phyloP scores from a whole-genome alignment of 345 rosid genomes.

The Rhodamnia rubescens region DNA sequence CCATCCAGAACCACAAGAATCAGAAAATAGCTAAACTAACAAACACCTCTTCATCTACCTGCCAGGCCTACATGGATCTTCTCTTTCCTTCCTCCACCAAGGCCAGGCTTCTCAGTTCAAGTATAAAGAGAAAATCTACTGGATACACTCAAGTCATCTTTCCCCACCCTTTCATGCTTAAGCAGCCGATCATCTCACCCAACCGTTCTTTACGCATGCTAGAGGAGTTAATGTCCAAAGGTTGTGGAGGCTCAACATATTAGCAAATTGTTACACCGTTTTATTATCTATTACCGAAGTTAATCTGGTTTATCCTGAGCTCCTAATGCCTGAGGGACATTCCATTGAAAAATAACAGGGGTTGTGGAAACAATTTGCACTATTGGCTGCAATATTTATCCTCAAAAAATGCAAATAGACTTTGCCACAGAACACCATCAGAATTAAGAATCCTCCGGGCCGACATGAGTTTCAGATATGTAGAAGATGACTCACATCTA shows the following conservation, averaged over 20 bases:
- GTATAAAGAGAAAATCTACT: not conserved
- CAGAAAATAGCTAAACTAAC: not conserved
- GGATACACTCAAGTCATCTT: not conserved
- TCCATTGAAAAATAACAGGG: not conserved
- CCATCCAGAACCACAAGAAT: not conserved
- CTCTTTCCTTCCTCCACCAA: not conserved
- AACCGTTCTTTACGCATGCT: not conserved
- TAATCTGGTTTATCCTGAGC: not conserved
- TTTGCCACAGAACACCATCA: not conserved
- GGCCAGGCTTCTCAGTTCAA: not conserved
- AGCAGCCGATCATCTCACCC: not conserved
- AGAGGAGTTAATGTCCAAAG: not conserved
- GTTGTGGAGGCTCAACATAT: not conserved
- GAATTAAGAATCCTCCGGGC: not conserved
- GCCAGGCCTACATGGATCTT: not conserved
- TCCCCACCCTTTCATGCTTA: not conserved
- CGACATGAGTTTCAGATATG: not conserved
- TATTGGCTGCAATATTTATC: not conserved
- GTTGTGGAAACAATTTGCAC: not conserved
- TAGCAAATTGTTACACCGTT: not conserved
- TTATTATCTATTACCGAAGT: not conserved
- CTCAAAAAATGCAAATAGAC: not conserved
- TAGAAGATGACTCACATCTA: slow-evolving; percentile 4
- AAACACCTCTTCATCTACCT: not conserved
- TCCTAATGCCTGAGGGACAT: not conserved